phyloP scores from a whole-genome alignment of 1,284 basidiomycete species.

The Sporisorium graminicola region DNA sequence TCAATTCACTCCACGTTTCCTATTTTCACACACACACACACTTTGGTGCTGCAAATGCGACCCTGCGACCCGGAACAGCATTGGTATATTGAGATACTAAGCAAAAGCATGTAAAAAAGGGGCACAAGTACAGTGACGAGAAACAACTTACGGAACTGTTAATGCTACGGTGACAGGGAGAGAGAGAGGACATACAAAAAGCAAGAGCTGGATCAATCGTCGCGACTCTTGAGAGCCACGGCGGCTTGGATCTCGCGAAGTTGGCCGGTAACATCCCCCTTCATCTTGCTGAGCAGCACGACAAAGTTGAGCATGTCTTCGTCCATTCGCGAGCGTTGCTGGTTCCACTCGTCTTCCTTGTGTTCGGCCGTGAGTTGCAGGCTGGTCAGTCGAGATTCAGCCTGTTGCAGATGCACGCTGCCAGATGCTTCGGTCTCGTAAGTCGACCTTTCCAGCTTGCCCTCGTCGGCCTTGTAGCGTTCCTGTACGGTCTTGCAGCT shows the following conservation, averaged over 20 bases:
- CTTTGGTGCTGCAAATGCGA: neutral
- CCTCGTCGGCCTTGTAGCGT: conserved; percentile 51
- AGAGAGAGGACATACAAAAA: neutral
- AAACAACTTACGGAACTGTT: neutral
- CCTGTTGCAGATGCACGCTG: conserved; percentile 49
- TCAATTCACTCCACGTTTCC: neutral
- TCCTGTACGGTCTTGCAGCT: conserved; percentile 53
- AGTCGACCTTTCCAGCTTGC: conserved; percentile 46
- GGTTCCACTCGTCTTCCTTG: conserved; percentile 51
- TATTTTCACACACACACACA: neutral
- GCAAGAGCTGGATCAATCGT: conserved; percentile 26
- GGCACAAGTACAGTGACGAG: conserved; percentile 6
- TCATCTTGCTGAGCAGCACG: conserved; percentile 54
- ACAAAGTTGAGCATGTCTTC: conserved; percentile 58
- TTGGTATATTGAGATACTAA: conserved; percentile 9
- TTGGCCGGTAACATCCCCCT: conserved; percentile 49
- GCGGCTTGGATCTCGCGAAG: conserved; percentile 52
- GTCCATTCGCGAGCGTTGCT: conserved; percentile 49
- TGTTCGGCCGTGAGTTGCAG: conserved; percentile 50
- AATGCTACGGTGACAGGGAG: conserved; percentile 1
- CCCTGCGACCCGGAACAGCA: neutral
- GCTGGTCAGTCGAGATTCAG: conserved; percentile 45
- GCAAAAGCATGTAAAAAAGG: neutral
- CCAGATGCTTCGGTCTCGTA: conserved; percentile 52
- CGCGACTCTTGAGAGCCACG: conserved; percentile 51